Evolutionary conservation across 2,329 filamentous ascomycete genomes (phyloP), one percentile per base, ranked within the genome.

Genomic region (Botrytis elliptica): DNA sequence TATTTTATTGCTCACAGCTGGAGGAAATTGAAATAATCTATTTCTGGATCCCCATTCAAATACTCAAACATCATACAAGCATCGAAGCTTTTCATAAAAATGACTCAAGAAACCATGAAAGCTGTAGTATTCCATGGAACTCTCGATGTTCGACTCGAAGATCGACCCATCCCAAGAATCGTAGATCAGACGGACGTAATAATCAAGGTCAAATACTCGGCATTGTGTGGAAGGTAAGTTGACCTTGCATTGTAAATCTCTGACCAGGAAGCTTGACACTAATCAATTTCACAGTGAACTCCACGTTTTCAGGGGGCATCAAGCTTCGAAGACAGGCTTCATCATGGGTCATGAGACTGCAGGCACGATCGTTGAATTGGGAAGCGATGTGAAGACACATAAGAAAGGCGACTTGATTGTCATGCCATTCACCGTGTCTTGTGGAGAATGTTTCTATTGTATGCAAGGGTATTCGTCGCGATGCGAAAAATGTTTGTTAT

Each of bases 341-440:
- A 86, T 89, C 73, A 90, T 90, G 74, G 93, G 94, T 75, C 95
- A 97, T 81, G 95, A 98, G 81, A 97, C 97, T 79, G 93, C 92
- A 0, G 95, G 95, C 16, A 86, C 85, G 44, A 89, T 97, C 18
- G 86, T 90, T 40, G 88, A 92, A 76, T 84, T 88, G 60, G 95
- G 94, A 0, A 84, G 86, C 16, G 86, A 84, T 2, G 93, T 97
- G 69, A 90, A 88, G 79, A 89, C 85, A 0, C 85, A 97, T 76
- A 84, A 89, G 75, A 84, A 91, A 64, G 94, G 94, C 14, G 94
- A 97, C 82, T 88, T 88, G 75, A 86, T 97, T 44, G 93, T 98
- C 22, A 88, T 91, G 36, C 93, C 95, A 0, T 97, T 98, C 82
- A 97, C 94, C 22, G 86, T 88, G 44, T 94, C 92, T 14, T 96